Evolutionary conservation across 2,329 filamentous ascomycete species (phyloP).

Genomic region (Xylariaceae sp.): DNA sequence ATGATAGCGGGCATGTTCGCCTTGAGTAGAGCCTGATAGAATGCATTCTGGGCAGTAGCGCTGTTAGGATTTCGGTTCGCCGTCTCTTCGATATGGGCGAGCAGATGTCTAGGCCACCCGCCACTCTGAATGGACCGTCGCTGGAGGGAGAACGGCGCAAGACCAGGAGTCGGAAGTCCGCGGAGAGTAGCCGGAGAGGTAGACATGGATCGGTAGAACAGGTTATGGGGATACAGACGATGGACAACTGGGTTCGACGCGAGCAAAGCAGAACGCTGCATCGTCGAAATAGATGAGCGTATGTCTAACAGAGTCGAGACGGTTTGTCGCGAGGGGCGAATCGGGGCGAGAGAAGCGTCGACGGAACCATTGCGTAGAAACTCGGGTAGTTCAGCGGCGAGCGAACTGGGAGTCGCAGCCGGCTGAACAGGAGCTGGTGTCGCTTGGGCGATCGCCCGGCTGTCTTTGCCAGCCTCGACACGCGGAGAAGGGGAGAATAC

Average conservation of each 20-base stretch:
- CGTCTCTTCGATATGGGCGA: constrained; percentile 82
- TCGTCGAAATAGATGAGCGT: constrained; percentile 30
- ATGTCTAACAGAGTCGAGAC: constrained; percentile 30
- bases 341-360: constrained; percentile 20
- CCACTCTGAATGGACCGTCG: constrained; percentile 40
- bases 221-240: constrained; percentile 22
- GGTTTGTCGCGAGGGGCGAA: constrained; percentile 15
- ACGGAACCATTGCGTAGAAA: constrained; percentile 31
- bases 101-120: constrained; percentile 55
- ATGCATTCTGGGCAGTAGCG: constrained; percentile 82
- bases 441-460: constrained; percentile 3
- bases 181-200: constrained; percentile 22
- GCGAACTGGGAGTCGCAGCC: constrained; percentile 5
- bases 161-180: constrained; percentile 17
- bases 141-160: constrained; percentile 22
- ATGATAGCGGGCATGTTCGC: constrained; percentile 93
- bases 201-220: constrained; percentile 26
- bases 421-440: constrained; percentile 14
- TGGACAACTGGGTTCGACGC: constrained; percentile 29
- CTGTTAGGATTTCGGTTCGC: constrained; percentile 90
- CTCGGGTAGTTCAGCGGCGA: constrained; percentile 31
- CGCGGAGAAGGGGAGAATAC: not conserved
- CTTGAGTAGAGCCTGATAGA: constrained; percentile 85
- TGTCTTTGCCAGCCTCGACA: constrained; percentile 2
- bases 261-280: constrained; percentile 30